Evolutionary conservation across 2,329 filamentous ascomycete genomes (phyloP).

Genomic region (Huntiella savannae): DNA sequence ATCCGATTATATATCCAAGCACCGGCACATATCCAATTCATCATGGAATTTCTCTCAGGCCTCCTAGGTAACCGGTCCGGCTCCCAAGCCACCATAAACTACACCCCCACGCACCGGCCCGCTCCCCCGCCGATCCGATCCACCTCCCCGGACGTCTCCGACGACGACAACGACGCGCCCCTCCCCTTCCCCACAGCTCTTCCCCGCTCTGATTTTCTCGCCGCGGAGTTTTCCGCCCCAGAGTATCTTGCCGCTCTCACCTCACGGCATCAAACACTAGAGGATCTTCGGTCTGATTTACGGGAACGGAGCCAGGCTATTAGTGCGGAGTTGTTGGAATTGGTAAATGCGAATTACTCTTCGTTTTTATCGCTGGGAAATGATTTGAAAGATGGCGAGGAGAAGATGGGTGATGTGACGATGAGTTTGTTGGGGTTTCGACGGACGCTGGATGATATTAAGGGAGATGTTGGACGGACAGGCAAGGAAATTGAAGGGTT

Average conservation of each 20-base stretch:
- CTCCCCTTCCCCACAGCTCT: constrained; percentile 81
- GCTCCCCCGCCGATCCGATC: constrained; percentile 4
- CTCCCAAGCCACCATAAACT: constrained; percentile 7
- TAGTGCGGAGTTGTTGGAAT: constrained; percentile 70
- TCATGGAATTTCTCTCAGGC: neutral
- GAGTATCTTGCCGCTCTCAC: constrained; percentile 57
- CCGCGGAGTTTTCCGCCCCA: constrained; percentile 57
- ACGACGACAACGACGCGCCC: constrained; percentile 40
- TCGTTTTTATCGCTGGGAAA: constrained; percentile 72
- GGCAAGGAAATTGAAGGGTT: constrained; percentile 42
- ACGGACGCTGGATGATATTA: constrained; percentile 60
- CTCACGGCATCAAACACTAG: constrained; percentile 89
- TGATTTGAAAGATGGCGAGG: constrained; percentile 70
- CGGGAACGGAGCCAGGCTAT: constrained; percentile 63
- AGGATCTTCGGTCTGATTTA: constrained; percentile 75
- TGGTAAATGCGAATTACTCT: constrained; percentile 90
- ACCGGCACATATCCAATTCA: too few species aligned
- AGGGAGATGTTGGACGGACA: constrained; percentile 42
- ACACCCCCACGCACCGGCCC: constrained; percentile 6
- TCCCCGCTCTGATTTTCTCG: constrained; percentile 63
- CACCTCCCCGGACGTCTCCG: constrained; percentile 17
- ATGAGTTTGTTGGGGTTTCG: constrained; percentile 74
- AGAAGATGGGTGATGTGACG: constrained; percentile 74
- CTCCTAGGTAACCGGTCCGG: constrained; percentile 1
- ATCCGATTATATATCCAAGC: too few species aligned